Evolutionary conservation across 371 early-diverging fungal genomes (phyloP).

Genomic region (Mortierella sp.): DNA sequence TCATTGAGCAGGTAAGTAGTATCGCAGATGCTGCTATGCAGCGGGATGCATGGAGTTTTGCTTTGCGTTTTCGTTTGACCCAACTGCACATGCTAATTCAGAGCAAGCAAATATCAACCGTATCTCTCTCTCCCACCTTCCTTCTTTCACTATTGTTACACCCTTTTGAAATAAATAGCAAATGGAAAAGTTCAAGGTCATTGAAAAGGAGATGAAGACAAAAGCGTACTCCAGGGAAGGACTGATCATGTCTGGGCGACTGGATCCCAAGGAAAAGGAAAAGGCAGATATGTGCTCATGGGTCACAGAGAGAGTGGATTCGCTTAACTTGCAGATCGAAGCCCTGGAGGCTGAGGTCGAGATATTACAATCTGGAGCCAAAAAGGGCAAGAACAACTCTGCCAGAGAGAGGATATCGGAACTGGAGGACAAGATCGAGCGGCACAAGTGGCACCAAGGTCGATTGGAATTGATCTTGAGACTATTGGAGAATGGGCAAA

Average conservation of each 20-base stretch:
- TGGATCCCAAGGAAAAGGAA: slow-evolving; percentile 95
- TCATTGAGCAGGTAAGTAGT: slow-evolving; percentile 84
- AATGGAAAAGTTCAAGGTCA: slow-evolving; percentile 98
- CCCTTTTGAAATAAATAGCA: slow-evolving; percentile 66
- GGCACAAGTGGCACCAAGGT: slow-evolving; percentile 91
- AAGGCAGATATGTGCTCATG: slow-evolving; percentile 88
- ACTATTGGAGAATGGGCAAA: slow-evolving; percentile 91
- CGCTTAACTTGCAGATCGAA: slow-evolving; percentile 90
- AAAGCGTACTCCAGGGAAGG: slow-evolving; percentile 98
- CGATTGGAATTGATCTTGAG: slow-evolving; percentile 92
- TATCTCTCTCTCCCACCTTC: background rate
- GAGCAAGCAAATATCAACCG: background rate
- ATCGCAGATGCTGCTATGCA: background rate
- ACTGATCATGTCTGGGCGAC: slow-evolving; percentile 77
- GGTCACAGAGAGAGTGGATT: slow-evolving; percentile 86
- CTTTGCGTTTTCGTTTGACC: no score
- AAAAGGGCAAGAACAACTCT: slow-evolving; percentile 84
- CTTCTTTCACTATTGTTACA: background rate
- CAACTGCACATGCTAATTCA: background rate
- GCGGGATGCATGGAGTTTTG: no score
- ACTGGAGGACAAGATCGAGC: slow-evolving; percentile 81
- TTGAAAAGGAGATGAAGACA: slow-evolving; percentile 98
- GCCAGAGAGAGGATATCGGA: slow-evolving; percentile 79
- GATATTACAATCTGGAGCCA: slow-evolving; percentile 77
- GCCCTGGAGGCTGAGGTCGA: slow-evolving; percentile 92